phyloP scores from a whole-genome alignment of 441 rosid species.

The Melastoma candidum region DNA sequence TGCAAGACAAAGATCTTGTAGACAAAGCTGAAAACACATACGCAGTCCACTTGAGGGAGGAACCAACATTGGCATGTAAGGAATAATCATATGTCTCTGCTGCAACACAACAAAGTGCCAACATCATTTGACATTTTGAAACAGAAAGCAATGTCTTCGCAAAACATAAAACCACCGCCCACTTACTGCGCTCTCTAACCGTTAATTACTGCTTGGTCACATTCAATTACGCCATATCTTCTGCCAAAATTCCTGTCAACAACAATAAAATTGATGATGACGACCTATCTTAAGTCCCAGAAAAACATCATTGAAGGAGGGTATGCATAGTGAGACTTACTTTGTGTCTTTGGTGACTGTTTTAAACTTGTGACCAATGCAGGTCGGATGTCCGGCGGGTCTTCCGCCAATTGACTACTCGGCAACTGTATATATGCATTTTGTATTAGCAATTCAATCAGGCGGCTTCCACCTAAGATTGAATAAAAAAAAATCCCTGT shows the following conservation, averaged over 20 bases:
- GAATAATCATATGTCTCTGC: conserved; percentile 84
- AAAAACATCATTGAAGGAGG: neutral
- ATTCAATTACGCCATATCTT: conserved; percentile 78
- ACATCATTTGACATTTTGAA: neutral
- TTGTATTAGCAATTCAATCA: too few species aligned
- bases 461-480: too few species aligned
- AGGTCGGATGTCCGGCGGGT: neutral
- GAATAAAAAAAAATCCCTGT: too few species aligned
- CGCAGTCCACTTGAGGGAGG: conserved; percentile 97
- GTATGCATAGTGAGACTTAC: conserved; percentile 4
- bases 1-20: neutral
- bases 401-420: neutral
- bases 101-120: conserved; percentile 28
- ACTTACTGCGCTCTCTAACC: conserved; percentile 83
- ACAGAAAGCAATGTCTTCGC: conserved; percentile 5
- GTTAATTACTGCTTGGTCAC: conserved; percentile 57
- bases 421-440: too few species aligned
- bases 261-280: too few species aligned
- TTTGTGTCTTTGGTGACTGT: conserved; percentile 9
- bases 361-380: neutral
- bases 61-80: conserved; percentile 86
- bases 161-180: conserved; percentile 10
- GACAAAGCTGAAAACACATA: conserved; percentile 20
- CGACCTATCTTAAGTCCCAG: too few species aligned
- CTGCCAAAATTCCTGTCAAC: conserved; percentile 11